Evolutionary conservation across 1,284 basidiomycete genomes (phyloP).

Genomic region (Apiotrichum laibachii): DNA sequence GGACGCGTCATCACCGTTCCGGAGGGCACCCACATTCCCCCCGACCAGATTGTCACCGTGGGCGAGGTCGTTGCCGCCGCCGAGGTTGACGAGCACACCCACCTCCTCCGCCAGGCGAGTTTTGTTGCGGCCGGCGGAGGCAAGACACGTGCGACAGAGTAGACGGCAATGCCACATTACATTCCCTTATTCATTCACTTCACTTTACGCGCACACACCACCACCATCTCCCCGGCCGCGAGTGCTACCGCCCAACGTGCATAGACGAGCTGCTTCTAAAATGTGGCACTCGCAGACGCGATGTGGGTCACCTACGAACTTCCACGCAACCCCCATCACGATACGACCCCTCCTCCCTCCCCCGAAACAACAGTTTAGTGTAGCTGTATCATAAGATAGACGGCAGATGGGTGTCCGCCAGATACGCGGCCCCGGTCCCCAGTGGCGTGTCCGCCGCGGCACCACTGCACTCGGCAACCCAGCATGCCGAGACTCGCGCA

Average conservation of each 20-base stretch:
- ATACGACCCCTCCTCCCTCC: neutral
- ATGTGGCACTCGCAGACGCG: too few species aligned
- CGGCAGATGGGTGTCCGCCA: too few species aligned
- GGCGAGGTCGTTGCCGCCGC: constrained; percentile 41
- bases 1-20: constrained; percentile 47
- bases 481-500: too few species aligned
- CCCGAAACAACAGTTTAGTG: constrained; percentile 5
- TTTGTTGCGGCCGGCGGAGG: constrained; percentile 12
- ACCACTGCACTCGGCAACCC: too few species aligned
- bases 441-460: too few species aligned
- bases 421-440: too few species aligned
- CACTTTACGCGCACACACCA: neutral
- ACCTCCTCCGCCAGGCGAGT: constrained; percentile 26
- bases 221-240: neutral
- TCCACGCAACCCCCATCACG: neutral
- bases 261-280: too few species aligned
- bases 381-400: constrained; percentile 5
- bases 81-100: constrained; percentile 37
- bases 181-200: neutral
- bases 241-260: too few species aligned
- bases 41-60: constrained; percentile 40
- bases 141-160: constrained; percentile 15
- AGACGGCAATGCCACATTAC: neutral
- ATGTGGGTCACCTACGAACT: neutral
- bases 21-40: constrained; percentile 39